Conservation (phyloP, 805 yeast genomes). For the Lachancea sp. region DNA sequence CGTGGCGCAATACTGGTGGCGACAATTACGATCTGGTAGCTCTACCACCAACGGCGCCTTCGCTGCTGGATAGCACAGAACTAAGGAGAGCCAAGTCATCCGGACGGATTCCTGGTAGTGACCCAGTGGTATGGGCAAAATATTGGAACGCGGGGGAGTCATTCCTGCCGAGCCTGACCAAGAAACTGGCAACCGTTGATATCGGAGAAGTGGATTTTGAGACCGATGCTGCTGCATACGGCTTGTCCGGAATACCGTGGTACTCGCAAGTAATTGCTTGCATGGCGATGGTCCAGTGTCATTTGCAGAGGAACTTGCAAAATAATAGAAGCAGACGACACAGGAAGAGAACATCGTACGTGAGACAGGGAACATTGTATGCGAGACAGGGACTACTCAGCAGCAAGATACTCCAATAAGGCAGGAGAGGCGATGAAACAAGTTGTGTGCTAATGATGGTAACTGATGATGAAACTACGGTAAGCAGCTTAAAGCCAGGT, state of each 20-base stretch:
- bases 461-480: no score
- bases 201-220: slow-evolving; percentile 8
- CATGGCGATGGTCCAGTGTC: slow-evolving; percentile 5
- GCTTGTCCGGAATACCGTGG: slow-evolving; percentile 8
- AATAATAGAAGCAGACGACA: no score
- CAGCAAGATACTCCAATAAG: no score
- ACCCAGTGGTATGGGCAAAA: slow-evolving; percentile 7
- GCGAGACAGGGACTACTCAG: no score
- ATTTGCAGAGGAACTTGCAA: not conserved
- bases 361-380: no score
- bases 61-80: slow-evolving; percentile 4
- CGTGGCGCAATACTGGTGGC: slow-evolving; percentile 5
- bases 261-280: slow-evolving; percentile 9
- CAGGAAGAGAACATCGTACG: no score
- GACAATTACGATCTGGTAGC: slow-evolving; percentile 3
- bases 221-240: slow-evolving; percentile 7
- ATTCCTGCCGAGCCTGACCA: slow-evolving; percentile 2
- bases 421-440: no score
- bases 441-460: no score
- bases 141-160: not conserved
- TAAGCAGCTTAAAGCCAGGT: no score
- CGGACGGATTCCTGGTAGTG: not conserved
- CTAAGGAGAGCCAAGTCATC: slow-evolving; percentile 1
- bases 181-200: slow-evolving; percentile 1
- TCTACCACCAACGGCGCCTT: not conserved